Evolutionary conservation across 2,329 filamentous ascomycete genomes (phyloP), one percentile per base, ranked within the genome.

Genomic region (Aspergillus alliaceus): DNA sequence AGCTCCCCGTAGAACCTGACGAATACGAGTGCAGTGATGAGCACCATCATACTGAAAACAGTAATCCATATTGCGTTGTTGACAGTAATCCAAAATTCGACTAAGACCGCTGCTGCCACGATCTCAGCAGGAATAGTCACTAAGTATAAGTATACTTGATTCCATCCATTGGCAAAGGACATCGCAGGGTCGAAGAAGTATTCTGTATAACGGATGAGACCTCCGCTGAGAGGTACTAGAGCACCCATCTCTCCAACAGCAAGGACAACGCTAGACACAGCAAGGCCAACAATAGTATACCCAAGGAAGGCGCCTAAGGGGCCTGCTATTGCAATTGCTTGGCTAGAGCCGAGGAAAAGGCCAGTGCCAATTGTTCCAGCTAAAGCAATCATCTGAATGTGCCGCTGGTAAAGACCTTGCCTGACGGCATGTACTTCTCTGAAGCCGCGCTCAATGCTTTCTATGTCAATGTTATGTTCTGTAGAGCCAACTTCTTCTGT

Each of bases 1-100:
- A 86, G 77, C 69, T 87, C 84, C 7, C 75, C 76, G 52, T 77
- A 77, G 1, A 77, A 61, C 1, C 74, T 65, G 18, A 78, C 70
- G 34, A 75, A 74, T 1, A 69, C 59, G 14, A 77, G 64, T 2
- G 69, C 71, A 0, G 74, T 69, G 1, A 68, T 37, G 18, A 77
- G 60, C 50, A 73, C 73, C 6, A 77, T 25, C 4, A 69, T 18
- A 3, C 75, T 73, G 40, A 78, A 77, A 58, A 85, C 71, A 9
- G 79, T 67, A 12, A 80, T 77, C 63, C 81, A 82, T 5, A 67
- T 58, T 1, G 66, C 65, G 6, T 62, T 56, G 39, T 64, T 68
- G 51, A 69, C 67, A 61, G 77, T 77, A 2, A 22, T 5, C 44
- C 44, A 48, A 18, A 48, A 48, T 22, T 48, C 18, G 14, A 48